A percentile compares a stretch with the other conserved stretches of the same genome.
Conservation (phyloP, 164 flowering plant species). For the Nymphaea colorata region DNA sequence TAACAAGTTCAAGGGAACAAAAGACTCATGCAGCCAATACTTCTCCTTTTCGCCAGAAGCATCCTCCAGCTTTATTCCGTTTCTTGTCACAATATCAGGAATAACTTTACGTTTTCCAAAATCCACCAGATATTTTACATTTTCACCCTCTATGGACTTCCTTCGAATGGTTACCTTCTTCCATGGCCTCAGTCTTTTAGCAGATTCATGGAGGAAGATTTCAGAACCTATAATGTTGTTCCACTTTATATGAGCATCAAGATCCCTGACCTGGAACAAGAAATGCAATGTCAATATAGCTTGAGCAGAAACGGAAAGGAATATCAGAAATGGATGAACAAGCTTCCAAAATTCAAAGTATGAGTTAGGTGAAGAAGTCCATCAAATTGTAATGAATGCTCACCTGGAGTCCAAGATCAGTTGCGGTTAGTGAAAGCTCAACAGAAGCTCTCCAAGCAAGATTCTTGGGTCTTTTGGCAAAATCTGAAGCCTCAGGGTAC, state of each 20-base stretch:
- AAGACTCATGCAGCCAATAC: conserved; percentile 73
- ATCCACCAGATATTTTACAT: conserved; percentile 74
- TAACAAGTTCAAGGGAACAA: conserved; percentile 78
- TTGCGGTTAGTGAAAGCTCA: conserved; percentile 45
- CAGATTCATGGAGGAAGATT: conserved; percentile 34
- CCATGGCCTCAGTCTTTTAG: conserved; percentile 47
- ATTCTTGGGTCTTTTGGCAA: conserved; percentile 52
- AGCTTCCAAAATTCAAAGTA: not conserved
- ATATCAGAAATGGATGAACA: not conserved
- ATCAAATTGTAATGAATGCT: not conserved
- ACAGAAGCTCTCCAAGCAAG: conserved; percentile 83
- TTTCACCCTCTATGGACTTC: conserved; percentile 44
- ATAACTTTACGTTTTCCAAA: conserved; percentile 87
- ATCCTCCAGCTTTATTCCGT: conserved; percentile 56
- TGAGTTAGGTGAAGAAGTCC: not conserved
- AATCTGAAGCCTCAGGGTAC: conserved; percentile 74
- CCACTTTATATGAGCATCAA: conserved; percentile 68
- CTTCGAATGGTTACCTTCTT: conserved; percentile 71
- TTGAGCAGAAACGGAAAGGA: too few relatives aligned
- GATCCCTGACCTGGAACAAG: conserved; percentile 63
- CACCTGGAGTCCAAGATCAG: conserved; percentile 87
- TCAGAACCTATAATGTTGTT: conserved; percentile 58
- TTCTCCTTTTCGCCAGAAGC: conserved; percentile 54
- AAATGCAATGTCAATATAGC: not conserved
- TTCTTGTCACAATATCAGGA: conserved; percentile 57